phyloP scores from a whole-genome alignment of 352 stramenopile genomes.

The Phytophthora nicotianae region DNA sequence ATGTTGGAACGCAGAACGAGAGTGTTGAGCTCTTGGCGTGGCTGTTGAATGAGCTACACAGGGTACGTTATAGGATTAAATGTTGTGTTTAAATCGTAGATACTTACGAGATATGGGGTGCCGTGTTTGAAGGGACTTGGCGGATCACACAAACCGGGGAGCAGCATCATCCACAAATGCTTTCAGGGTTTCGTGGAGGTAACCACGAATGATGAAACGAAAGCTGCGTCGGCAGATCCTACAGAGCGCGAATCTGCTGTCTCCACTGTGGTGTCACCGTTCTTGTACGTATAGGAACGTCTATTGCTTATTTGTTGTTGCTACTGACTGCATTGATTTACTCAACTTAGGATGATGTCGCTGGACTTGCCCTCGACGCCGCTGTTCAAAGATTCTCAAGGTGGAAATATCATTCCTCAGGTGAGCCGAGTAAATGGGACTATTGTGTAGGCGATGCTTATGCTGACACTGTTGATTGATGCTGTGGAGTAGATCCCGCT shows the following conservation, averaged over 20 bases:
- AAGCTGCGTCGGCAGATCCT: constrained; percentile 30
- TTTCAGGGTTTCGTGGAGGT: constrained; percentile 97
- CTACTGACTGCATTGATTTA: constrained; percentile 9
- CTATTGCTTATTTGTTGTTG: neutral
- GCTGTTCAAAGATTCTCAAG: constrained; percentile 98
- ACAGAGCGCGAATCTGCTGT: constrained; percentile 40
- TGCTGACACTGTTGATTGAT: constrained; percentile 1
- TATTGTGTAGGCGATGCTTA: neutral
- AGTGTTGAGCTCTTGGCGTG: constrained; percentile 97
- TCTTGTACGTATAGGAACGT: constrained; percentile 51
- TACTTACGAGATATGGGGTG: constrained; percentile 13
- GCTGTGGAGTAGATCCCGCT: constrained; percentile 88
- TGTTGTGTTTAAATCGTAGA: neutral
- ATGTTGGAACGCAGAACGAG: constrained; percentile 94
- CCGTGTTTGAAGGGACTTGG: constrained; percentile 61
- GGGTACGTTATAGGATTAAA: constrained; percentile 34
- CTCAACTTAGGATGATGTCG: constrained; percentile 89
- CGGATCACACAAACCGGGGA: constrained; percentile 83
- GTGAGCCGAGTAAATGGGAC: constrained; percentile 29
- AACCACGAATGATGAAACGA: constrained; percentile 79
- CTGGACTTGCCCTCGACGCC: constrained; percentile 98
- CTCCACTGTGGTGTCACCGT: constrained; percentile 60
- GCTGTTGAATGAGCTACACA: constrained; percentile 96
- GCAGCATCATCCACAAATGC: constrained; percentile 95
- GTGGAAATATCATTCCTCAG: constrained; percentile 97